Conservation (phyloP, 208 protist genomes). For the Trypanosoma scelopori region DNA sequence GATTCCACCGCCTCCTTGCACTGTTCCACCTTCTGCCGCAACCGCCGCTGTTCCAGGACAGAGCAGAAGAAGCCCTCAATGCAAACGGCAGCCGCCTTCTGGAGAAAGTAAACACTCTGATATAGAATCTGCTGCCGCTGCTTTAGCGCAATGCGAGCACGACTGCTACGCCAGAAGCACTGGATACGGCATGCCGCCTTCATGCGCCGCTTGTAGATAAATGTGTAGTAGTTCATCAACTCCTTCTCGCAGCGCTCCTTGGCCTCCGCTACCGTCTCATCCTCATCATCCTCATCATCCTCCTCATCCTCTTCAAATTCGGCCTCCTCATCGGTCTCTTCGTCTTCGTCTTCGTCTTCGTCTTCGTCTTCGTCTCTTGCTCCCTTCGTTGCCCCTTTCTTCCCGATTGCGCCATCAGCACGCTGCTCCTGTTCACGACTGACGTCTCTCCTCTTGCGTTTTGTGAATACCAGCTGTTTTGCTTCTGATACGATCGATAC, state of each 20-base stretch:
- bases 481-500: too few species aligned
- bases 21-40: constrained; percentile 2
- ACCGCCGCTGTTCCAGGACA: constrained; percentile 30
- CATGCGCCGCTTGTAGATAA: constrained; percentile 39
- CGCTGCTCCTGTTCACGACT: too few species aligned
- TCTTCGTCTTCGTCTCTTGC: too few species aligned
- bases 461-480: too few species aligned
- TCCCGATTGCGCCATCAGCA: too few species aligned
- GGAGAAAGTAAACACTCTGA: constrained; percentile 45
- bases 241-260: constrained; percentile 62
- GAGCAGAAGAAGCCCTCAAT: constrained; percentile 48
- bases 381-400: too few species aligned
- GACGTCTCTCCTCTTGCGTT: too few species aligned
- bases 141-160: constrained; percentile 44
- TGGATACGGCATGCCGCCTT: constrained; percentile 53
- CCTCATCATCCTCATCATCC: constrained; percentile 42
- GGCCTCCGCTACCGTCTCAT: constrained; percentile 60
- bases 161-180: constrained; percentile 56
- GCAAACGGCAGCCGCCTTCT: constrained; percentile 66
- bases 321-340: constrained; percentile 18
- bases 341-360: constrained; percentile 21
- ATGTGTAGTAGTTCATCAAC: constrained; percentile 45
- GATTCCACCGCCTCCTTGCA: constrained; percentile 1
- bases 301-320: constrained; percentile 21
- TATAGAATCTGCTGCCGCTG: constrained; percentile 67